Evolutionary conservation across 805 yeast species (phyloP), one percentile per base, ranked within the genome.

Genomic region (Pichia heedii): DNA sequence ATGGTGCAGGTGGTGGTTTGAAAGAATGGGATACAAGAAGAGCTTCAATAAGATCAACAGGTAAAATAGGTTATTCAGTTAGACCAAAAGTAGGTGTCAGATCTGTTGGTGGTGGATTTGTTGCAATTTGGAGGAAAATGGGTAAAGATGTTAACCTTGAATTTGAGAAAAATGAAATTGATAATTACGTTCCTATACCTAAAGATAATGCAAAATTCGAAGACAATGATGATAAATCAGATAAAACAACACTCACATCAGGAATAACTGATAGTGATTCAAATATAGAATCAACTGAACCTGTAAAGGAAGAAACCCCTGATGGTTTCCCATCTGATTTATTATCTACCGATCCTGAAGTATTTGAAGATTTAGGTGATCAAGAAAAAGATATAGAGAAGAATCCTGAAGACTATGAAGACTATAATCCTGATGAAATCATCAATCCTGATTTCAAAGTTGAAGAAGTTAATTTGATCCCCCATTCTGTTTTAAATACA

Each of bases 71-170:
- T 2, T 54, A 64, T 44, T 74, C 72, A 5, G 72, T 75, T 40
- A 58, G 77, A 48, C 79, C 79, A 3, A 68, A 66, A 50, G 77
- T 73, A 22, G 77, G 76, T 0, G 53, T 61, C 2, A 61, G 66
- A 47, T 61, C 68, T 0, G 69, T 67, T 33, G 77, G 75, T 19
- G 79, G 79, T 33, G 79, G 78, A 10, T 73, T 73, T 52, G 66
- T 71, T 33, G 69, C 66, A 1, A 54, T 73, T 9, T 71, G 73
- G 47, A 63, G 60, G 45, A 70, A 67, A 40, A 44, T 47, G 30
- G 48, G 52, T 34, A 33, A 30, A 20, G 36, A 39, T 18, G 45
- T 44, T 11, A 42, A 42, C 18, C 26, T 45, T 9, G 45, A 39
- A 27, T 24, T 42, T 5, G 50, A 41, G 33, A 33, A 51, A 39